Evolutionary conservation across 2,329 filamentous ascomycete species (phyloP).

Genomic region (Aspergillus carbonarius): DNA sequence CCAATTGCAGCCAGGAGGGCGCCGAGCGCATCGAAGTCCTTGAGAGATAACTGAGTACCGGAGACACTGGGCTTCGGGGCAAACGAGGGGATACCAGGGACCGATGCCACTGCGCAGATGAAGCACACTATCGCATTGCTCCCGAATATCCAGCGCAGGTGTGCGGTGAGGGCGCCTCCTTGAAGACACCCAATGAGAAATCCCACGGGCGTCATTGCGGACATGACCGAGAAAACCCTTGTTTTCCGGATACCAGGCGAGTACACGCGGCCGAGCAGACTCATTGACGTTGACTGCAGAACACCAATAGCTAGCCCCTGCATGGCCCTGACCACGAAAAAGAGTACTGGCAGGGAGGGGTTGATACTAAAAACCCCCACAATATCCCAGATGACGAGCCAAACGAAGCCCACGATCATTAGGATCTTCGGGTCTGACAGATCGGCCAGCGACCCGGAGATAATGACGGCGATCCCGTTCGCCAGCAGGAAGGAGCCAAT

Average conservation of each 20-base stretch:
- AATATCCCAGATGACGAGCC: background rate
- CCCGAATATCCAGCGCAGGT: slow-evolving; percentile 43
- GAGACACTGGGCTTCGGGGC: background rate
- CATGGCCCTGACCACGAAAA: slow-evolving; percentile 34
- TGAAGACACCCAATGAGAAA: slow-evolving; percentile 42
- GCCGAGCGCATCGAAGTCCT: background rate
- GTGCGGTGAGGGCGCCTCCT: slow-evolving; percentile 37
- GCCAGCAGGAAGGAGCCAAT: slow-evolving; percentile 39
- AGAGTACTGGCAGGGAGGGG: background rate
- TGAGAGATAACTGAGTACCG: background rate
- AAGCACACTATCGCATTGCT: slow-evolving; percentile 37
- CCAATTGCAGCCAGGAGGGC: background rate
- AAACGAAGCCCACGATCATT: slow-evolving; percentile 2
- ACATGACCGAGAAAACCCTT: slow-evolving; percentile 34
- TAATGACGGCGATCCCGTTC: slow-evolving; percentile 39
- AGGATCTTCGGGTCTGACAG: slow-evolving; percentile 36
- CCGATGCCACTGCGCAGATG: slow-evolving; percentile 21
- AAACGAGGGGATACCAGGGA: background rate
- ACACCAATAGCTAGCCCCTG: slow-evolving; percentile 49
- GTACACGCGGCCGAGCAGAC: slow-evolving; percentile 46
- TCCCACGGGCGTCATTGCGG: slow-evolving; percentile 46
- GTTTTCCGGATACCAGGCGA: slow-evolving; percentile 40
- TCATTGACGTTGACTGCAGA: slow-evolving; percentile 48
- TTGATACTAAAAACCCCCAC: background rate
- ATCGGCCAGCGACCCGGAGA: slow-evolving; percentile 32